Evolutionary conservation across 2,329 filamentous ascomycete species (phyloP).

Genomic region (Alternaria triticina): DNA sequence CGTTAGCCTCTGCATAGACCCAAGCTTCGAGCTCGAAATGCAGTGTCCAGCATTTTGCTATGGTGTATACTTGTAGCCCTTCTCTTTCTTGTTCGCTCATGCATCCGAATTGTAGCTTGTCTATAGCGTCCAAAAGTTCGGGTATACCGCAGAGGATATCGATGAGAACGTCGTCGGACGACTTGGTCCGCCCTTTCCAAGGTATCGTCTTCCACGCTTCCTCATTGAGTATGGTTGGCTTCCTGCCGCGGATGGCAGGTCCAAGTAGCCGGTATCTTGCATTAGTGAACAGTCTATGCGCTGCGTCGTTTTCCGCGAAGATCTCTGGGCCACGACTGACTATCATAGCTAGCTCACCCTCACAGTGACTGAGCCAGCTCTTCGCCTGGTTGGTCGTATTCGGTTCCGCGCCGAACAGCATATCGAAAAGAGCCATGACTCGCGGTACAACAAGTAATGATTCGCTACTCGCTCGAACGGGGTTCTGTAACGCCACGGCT

Average conservation of each 20-base stretch:
- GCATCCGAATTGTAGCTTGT: conserved; percentile 18
- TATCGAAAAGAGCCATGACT: conserved; percentile 32
- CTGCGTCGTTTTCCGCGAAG: conserved; percentile 18
- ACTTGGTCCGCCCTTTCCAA: conserved; percentile 41
- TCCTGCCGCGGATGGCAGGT: conserved; percentile 45
- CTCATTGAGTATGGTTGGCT: conserved; percentile 36
- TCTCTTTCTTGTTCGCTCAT: conserved; percentile 5
- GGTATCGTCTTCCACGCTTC: conserved; percentile 46
- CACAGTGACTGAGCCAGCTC: conserved; percentile 38
- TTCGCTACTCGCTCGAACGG: conserved; percentile 21
- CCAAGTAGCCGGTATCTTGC: conserved; percentile 31
- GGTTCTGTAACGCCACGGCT: conserved; percentile 24
- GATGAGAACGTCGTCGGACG: conserved; percentile 42
- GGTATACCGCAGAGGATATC: conserved; percentile 44
- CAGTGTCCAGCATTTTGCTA: conserved; percentile 25
- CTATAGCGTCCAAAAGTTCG: conserved; percentile 38
- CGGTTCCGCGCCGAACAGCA: conserved; percentile 36
- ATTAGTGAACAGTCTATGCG: conserved; percentile 31
- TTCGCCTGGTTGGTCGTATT: conserved; percentile 26
- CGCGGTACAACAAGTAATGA: conserved; percentile 37
- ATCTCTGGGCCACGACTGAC: conserved; percentile 25
- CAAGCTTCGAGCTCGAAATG: conserved; percentile 30
- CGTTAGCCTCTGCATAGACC: conserved; percentile 13
- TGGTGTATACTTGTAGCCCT: conserved; percentile 7
- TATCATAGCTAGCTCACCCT: conserved; percentile 35